A percentile compares a stretch with the other conserved stretches of the same genome.
Evolutionary conservation across 192 early-diverging fungal genomes (phyloP).

Genomic region (Dissophora globulifera): DNA sequence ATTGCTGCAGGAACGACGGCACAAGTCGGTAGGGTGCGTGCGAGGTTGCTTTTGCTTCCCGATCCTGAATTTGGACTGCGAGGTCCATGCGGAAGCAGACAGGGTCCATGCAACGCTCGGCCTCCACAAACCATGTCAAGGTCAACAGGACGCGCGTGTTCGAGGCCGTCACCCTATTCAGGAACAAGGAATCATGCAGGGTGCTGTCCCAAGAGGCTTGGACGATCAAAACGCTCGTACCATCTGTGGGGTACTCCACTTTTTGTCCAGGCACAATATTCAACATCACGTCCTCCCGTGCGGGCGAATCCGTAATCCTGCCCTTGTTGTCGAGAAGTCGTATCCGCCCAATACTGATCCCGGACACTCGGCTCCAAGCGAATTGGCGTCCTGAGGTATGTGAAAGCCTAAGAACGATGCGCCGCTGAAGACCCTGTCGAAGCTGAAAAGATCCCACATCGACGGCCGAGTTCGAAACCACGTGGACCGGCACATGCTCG

Average conservation of each 20-base stretch:
- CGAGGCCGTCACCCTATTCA: constrained; percentile 73
- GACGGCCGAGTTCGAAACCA: constrained; percentile 55
- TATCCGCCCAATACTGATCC: constrained; percentile 58
- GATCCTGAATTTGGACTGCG: constrained; percentile 69
- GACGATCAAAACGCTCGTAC: constrained; percentile 67
- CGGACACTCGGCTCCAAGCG: constrained; percentile 58
- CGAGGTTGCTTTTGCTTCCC: constrained; percentile 56
- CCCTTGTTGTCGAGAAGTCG: constrained; percentile 73
- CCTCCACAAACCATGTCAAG: constrained; percentile 65
- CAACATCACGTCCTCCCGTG: constrained; percentile 59
- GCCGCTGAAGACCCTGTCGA: constrained; percentile 80
- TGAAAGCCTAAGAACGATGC: constrained; percentile 69
- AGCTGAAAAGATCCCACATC: constrained; percentile 67
- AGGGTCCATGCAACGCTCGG: constrained; percentile 68
- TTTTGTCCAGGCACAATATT: constrained; percentile 60
- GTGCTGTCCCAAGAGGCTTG: constrained; percentile 82
- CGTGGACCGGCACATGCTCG: constrained; percentile 69
- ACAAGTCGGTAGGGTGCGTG: constrained; percentile 23
- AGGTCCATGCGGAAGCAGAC: constrained; percentile 72
- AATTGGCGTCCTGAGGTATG: constrained; percentile 79
- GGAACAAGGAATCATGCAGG: constrained; percentile 71
- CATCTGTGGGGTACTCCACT: constrained; percentile 67
- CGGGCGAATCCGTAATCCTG: constrained; percentile 58
- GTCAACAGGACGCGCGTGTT: constrained; percentile 67
- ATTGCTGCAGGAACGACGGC: constrained; percentile 48